phyloP scores from a whole-genome alignment of 2,329 filamentous ascomycete genomes.

The Pyricularia pennisetigena region DNA sequence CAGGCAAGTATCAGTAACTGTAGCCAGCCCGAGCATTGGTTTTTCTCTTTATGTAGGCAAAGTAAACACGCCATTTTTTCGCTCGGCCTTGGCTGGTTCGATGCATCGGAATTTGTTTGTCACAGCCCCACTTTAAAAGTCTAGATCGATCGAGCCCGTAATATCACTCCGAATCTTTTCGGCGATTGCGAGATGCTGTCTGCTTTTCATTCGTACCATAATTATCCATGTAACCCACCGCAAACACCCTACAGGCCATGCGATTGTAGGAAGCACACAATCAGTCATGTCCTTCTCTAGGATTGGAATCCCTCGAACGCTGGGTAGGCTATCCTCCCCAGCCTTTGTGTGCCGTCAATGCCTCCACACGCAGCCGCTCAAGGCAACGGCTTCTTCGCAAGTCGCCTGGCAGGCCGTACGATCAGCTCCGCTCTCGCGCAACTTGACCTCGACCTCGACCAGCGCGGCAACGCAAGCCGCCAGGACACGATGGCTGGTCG shows the following conservation, averaged over 20 bases:
- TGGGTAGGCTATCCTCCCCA: slow-evolving; percentile 15
- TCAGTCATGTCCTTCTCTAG: slow-evolving; percentile 18
- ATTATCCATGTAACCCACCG: background rate
- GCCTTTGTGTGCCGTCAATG: slow-evolving; percentile 41
- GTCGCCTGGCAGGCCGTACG: slow-evolving; percentile 18
- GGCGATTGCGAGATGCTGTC: background rate
- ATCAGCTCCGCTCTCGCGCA: slow-evolving; percentile 16
- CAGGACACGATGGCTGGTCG: background rate
- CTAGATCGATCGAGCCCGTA: background rate
- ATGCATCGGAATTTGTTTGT: background rate
- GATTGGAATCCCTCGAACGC: slow-evolving; percentile 17
- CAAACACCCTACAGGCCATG: background rate
- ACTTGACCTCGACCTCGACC: background rate
- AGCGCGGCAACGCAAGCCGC: background rate
- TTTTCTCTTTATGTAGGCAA: background rate
- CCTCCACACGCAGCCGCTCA: slow-evolving; percentile 19
- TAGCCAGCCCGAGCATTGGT: background rate
- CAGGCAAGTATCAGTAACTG: background rate
- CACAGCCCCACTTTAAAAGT: background rate
- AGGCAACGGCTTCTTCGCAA: slow-evolving; percentile 3
- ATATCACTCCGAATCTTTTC: background rate
- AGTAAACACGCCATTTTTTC: background rate
- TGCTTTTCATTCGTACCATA: background rate
- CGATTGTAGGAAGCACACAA: background rate
- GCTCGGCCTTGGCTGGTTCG: background rate